Percentiles rank a stretch among this genome's conserved stretches.
Evolutionary conservation across 192 early-diverging fungal genomes (phyloP).

Genomic region (Coemansia sp.): DNA sequence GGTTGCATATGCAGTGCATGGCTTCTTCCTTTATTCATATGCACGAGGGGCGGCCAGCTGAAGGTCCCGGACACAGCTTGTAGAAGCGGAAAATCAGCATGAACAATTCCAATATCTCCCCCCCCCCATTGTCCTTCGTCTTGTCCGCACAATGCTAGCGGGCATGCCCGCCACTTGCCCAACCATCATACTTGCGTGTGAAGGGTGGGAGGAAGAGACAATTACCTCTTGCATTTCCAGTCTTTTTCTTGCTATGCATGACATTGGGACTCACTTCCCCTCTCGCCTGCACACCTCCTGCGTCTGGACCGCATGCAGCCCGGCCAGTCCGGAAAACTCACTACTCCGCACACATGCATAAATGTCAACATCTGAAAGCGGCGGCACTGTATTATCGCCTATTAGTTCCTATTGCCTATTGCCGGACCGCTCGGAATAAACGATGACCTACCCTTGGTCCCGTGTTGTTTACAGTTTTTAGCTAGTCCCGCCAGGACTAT

Average conservation of each 20-base stretch:
- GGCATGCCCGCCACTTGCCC: not conserved
- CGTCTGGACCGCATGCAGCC: no score
- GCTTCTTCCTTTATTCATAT: not conserved
- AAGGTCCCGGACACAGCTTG: not conserved
- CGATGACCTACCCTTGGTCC: not conserved
- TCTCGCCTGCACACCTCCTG: no score
- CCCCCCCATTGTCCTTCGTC: not conserved
- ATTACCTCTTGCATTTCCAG: not conserved
- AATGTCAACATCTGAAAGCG: conserved; percentile 4
- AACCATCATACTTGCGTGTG: not conserved
- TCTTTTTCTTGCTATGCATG: not conserved
- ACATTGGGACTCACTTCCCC: no score
- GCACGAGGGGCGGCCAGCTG: not conserved
- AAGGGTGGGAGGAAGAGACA: not conserved
- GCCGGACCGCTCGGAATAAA: not conserved
- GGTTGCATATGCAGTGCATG: conserved; percentile 6
- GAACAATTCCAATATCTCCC: no score
- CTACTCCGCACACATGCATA: no score
- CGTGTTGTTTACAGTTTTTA: not conserved
- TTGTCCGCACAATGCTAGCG: conserved; percentile 1
- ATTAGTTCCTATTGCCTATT: no score
- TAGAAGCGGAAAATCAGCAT: not conserved
- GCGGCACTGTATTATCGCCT: not conserved
- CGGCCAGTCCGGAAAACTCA: no score
- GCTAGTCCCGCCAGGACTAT: not conserved